Conservation (phyloP, 495 filamentous ascomycete genomes). For the Podospora australis region DNA sequence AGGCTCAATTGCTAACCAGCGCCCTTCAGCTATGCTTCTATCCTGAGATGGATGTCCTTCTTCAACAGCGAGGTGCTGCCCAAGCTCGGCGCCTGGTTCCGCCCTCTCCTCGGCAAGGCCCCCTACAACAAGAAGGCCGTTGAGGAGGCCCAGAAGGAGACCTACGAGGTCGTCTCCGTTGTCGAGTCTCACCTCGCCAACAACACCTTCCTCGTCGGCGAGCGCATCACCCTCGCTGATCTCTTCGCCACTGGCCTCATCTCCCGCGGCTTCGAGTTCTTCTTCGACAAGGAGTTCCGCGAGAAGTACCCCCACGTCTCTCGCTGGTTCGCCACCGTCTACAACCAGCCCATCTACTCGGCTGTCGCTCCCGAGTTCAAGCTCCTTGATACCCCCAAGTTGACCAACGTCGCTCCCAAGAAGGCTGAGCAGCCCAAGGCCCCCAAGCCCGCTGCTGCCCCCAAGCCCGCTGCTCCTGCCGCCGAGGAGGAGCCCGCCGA, state of each 20-base stretch:
- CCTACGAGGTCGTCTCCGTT: conserved; percentile 59
- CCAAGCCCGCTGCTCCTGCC: conserved; percentile 50
- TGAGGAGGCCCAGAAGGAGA: conserved; percentile 64
- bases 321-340: conserved; percentile 91
- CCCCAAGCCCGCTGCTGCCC: conserved; percentile 48
- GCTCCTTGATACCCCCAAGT: conserved; percentile 71
- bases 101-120: conserved; percentile 73
- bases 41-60: conserved; percentile 94
- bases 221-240: conserved; percentile 95
- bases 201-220: conserved; percentile 96
- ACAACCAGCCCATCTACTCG: conserved; percentile 85
- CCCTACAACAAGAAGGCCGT: conserved; percentile 97
- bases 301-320: conserved; percentile 71
- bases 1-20: conserved; percentile 16
- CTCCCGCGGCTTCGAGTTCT: conserved; percentile 75
- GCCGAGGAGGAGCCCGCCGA: conserved; percentile 60
- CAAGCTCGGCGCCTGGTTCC: conserved; percentile 74
- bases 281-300: conserved; percentile 87
- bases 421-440: conserved; percentile 59
- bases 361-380: conserved; percentile 64
- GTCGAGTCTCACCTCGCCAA: conserved; percentile 80
- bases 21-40: conserved; percentile 67
- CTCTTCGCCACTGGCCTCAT: conserved; percentile 73
- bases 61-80: conserved; percentile 79
- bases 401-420: conserved; percentile 89